phyloP scores from a whole-genome alignment of 768 basidiomycete species.

The Phanerodontia chrysosporium region DNA sequence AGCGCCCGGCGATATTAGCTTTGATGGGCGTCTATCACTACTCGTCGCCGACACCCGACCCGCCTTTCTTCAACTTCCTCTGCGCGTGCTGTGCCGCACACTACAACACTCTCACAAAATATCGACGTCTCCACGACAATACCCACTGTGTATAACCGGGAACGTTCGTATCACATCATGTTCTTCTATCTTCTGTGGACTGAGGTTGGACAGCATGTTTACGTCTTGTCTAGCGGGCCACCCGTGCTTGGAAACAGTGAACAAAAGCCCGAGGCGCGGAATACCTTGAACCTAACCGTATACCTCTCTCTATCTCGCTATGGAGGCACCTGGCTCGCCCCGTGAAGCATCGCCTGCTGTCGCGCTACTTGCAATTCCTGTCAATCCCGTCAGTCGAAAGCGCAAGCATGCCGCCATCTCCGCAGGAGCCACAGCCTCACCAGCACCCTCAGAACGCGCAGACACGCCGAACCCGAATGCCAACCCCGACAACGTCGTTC shows the following conservation, averaged over 20 bases:
- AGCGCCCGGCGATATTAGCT: not conserved
- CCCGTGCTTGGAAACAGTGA: not conserved
- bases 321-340: constrained; percentile 23
- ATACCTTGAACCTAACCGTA: not conserved
- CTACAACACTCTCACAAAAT: too few relatives aligned
- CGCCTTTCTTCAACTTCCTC: not conserved
- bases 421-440: constrained; percentile 26
- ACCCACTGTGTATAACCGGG: too few relatives aligned
- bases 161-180: not conserved
- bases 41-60: not conserved
- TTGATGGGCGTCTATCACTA: not conserved
- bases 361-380: constrained; percentile 23
- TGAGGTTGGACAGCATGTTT: constrained; percentile 3
- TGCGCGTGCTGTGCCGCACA: too few relatives aligned
- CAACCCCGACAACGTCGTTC: constrained; percentile 45
- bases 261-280: not conserved
- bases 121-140: too few relatives aligned
- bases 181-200: not conserved
- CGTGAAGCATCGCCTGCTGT: constrained; percentile 32
- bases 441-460: constrained; percentile 31
- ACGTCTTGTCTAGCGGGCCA: not conserved
- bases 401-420: constrained; percentile 49
- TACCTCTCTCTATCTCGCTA: constrained; percentile 8
- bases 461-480: constrained; percentile 28
- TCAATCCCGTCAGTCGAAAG: constrained; percentile 29